These are phyloP conservation scores for Monilinia polystroma DNA, from an alignment of 2,329 filamentous ascomycete species.

Conservation along the genomic window DNA sequence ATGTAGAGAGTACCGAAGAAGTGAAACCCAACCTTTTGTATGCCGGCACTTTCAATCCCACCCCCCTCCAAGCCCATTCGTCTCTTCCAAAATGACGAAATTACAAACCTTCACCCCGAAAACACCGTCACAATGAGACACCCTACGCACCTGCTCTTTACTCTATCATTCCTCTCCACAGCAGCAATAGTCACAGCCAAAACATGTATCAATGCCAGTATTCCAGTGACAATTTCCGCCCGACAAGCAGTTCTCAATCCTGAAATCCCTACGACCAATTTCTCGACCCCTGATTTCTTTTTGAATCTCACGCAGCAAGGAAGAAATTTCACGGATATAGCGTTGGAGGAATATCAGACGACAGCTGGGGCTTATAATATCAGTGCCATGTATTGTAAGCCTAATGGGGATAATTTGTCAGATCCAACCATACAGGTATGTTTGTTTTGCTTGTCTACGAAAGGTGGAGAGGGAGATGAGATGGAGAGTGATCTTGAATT, in stretches of 20 bases:
- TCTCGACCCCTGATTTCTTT: constrained; percentile 50
- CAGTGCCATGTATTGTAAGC: constrained; percentile 42
- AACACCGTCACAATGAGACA: not conserved
- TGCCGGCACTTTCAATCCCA: no score
- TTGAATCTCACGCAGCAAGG: constrained; percentile 51
- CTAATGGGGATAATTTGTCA: not conserved
- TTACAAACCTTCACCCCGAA: not conserved
- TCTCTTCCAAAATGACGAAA: not conserved
- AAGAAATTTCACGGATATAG: constrained; percentile 48
- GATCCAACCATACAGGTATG: not conserved
- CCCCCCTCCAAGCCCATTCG: no score
- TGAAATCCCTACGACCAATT: not conserved
- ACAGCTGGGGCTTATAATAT: constrained; percentile 56
- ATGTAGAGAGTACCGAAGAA: no score
- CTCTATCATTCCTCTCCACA: not conserved
- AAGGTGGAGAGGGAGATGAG: no score
- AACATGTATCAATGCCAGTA: not conserved
- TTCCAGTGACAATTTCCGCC: not conserved
- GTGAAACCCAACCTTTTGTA: no score
- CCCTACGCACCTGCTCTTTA: not conserved
- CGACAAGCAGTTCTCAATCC: not conserved
- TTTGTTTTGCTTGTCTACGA: not conserved
- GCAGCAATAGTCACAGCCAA: not conserved
- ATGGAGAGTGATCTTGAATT: no score
- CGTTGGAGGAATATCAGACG: constrained; percentile 50